phyloP scores from a whole-genome alignment of 1,139 yeast species.

The Candida freyschussii region DNA sequence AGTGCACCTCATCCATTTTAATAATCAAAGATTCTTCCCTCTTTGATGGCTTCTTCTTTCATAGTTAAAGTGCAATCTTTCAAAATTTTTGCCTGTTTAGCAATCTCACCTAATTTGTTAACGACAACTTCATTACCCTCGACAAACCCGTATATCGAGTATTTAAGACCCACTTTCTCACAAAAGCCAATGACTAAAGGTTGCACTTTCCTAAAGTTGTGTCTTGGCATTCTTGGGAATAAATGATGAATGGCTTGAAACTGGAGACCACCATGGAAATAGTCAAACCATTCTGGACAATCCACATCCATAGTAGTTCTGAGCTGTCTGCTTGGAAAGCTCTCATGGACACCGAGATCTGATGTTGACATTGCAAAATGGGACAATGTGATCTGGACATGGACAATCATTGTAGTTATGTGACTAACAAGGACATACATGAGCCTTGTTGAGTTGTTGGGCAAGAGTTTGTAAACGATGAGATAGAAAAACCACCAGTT shows the following conservation, averaged over 20 bases:
- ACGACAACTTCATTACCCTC: slow-evolving; percentile 72
- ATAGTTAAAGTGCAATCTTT: slow-evolving; percentile 61
- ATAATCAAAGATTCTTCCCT: slow-evolving; percentile 19
- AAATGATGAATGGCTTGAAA: slow-evolving; percentile 89
- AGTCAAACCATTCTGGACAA: slow-evolving; percentile 91
- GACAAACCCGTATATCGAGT: slow-evolving; percentile 81
- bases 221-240: slow-evolving; percentile 86
- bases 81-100: slow-evolving; percentile 70
- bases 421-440: slow-evolving; percentile 69
- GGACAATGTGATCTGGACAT: slow-evolving; percentile 83
- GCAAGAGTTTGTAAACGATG: slow-evolving; percentile 47
- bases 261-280: slow-evolving; percentile 87
- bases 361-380: slow-evolving; percentile 94
- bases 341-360: slow-evolving; percentile 75
- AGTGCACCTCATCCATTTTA: no score
- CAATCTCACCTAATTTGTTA: slow-evolving; percentile 65
- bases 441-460: slow-evolving; percentile 47
- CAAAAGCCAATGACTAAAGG: slow-evolving; percentile 70
- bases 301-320: slow-evolving; percentile 95
- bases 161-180: slow-evolving; percentile 69
- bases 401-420: slow-evolving; percentile 80
- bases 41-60: slow-evolving; percentile 32
- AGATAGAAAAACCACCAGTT: slow-evolving; percentile 77
- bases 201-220: slow-evolving; percentile 74
- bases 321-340: slow-evolving; percentile 76